These are phyloP conservation scores for Striga hermonthica DNA, from an alignment of 305 asterid genomes.

Conservation along the genomic window DNA sequence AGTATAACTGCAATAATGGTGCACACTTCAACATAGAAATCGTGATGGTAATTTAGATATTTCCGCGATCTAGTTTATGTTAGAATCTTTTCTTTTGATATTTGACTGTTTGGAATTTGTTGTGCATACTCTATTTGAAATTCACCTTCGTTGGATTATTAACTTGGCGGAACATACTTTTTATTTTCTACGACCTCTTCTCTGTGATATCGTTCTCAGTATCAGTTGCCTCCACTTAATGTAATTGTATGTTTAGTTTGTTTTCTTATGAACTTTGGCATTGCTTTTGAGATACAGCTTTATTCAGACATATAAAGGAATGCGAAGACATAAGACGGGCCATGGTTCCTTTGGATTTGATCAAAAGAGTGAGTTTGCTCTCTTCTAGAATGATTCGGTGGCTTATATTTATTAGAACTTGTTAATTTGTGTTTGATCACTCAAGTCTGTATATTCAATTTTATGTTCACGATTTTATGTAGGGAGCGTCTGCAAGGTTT, in stretches of 20 bases:
- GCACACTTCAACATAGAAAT: background rate
- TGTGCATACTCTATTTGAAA: too few relatives aligned
- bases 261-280: conserved; percentile 10
- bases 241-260: background rate
- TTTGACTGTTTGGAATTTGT: too few relatives aligned
- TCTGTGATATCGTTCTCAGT: background rate
- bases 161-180: too few relatives aligned
- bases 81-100: too few relatives aligned
- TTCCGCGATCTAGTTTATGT: background rate
- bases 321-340: conserved; percentile 75
- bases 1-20: background rate
- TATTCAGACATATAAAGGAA: conserved; percentile 56
- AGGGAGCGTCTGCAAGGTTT: too few relatives aligned
- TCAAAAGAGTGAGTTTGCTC: conserved; percentile 57
- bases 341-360: conserved; percentile 78
- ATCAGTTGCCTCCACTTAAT: conserved; percentile 3
- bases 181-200: conserved; percentile 3
- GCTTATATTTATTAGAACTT: too few relatives aligned
- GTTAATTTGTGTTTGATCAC: background rate
- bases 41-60: background rate
- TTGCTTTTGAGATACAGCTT: conserved; percentile 39
- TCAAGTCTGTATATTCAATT: background rate
- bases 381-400: too few relatives aligned
- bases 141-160: too few relatives aligned
- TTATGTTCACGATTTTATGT: background rate